These are phyloP conservation scores for Cyphellophora europaea DNA, from an alignment of 2,329 filamentous ascomycete genomes.

Conservation along the genomic window DNA sequence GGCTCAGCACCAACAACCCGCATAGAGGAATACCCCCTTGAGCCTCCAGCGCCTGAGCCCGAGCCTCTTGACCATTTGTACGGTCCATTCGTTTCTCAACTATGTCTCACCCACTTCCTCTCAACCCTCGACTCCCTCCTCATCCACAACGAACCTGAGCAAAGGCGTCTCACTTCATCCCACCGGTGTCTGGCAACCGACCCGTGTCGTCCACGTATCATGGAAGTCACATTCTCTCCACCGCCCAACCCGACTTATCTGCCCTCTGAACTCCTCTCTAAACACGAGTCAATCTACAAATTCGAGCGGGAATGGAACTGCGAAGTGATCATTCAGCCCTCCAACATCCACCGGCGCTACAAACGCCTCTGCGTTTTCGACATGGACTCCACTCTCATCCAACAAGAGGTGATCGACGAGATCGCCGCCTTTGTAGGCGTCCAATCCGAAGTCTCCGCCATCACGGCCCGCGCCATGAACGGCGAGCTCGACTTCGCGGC, in stretches of 20 bases:
- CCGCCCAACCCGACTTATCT: constrained; percentile 39
- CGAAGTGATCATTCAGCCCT: constrained; percentile 67
- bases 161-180: constrained; percentile 35
- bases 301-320: constrained; percentile 88
- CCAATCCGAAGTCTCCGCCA: constrained; percentile 71
- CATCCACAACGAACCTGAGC: constrained; percentile 27
- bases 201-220: constrained; percentile 34
- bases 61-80: constrained; percentile 47
- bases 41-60: constrained; percentile 44
- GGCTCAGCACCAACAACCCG: constrained; percentile 43
- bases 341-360: constrained; percentile 65
- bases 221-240: constrained; percentile 43
- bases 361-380: constrained; percentile 90
- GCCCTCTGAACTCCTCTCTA: constrained; percentile 58
- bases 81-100: constrained; percentile 44
- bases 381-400: constrained; percentile 97
- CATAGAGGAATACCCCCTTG: constrained; percentile 43
- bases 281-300: constrained; percentile 70
- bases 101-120: constrained; percentile 48
- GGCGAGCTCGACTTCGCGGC: constrained; percentile 88
- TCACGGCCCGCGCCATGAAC: constrained; percentile 90
- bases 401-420: constrained; percentile 95
- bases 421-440: constrained; percentile 77
- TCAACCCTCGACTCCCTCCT: constrained; percentile 38
- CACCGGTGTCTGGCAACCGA: constrained; percentile 37